Evolutionary conservation across 2,329 filamentous ascomycete species (phyloP), one percentile per base, ranked within the genome.

Genomic region (Penicillium oxalicum): DNA sequence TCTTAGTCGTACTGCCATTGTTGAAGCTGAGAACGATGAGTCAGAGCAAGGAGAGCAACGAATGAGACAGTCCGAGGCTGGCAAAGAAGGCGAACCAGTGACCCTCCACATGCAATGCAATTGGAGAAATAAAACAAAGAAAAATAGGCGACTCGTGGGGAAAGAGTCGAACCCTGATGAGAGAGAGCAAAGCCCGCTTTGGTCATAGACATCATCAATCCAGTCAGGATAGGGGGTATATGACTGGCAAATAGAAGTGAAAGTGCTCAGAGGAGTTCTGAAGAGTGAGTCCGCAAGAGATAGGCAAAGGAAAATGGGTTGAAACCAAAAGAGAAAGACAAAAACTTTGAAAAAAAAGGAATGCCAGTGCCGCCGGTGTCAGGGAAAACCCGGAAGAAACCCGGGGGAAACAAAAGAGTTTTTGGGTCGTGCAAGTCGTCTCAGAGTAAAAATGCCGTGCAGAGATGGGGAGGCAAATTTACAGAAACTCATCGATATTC

Each of bases 401-500:
- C 18, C 29, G 2, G 11, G 29, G 29, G 52, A 57, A 38, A 55
- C 55, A 47, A 48, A 55, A 44, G 54, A 52, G 52, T 45, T 48
- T 50, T 49, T 42, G 44, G 44, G 56, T 66, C 64, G 57, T 67
- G 54, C 50, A 61, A 61, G 59, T 67, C 64, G 51, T 67, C 59
- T 61, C 52, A 55, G 49, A 32, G 29, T 33, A 35, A 34, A 47
- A 48, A 47, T 45, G 47, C 44, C 18, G 28, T 8, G 9, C n/a
- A 3, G 29, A 3, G 32, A 32, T 26, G n/a, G 36, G 33, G 32
- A 40, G 32, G 48, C 51, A 48, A 50, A 59, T 69, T 18, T 63
- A 72, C 52, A 72, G 61, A 58, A 72, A 71, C 61, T 72, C 70
- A 53, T 72, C 69, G 60, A 72, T 72, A 54, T 65, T 72, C 62